Evolutionary conservation across 176 grass and related monocot species (phyloP), one percentile per base, ranked within the genome.

Genomic region (Avena sativa): DNA sequence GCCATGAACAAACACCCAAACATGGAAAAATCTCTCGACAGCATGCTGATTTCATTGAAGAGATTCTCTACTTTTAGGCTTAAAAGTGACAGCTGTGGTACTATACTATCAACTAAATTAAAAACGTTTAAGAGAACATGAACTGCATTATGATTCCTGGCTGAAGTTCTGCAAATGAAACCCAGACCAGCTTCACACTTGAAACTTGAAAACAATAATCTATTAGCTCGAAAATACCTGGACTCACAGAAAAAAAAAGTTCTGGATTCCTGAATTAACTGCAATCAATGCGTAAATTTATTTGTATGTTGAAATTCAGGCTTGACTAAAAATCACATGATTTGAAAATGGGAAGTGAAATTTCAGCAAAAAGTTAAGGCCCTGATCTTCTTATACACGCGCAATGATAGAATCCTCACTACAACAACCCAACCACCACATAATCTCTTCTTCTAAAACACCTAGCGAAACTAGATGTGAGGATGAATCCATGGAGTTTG

Each of bases 271-370:
- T 67, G 9, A 65, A 86, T 67, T 81, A 50, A 72, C 4, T 64
- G 2, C 20, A 17, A 59, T 71, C 34, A 17, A 72, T 50, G 21
- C 4, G 11, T 76, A 38, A 76, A 38, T 76, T 64, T 0, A 64
- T 82, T 66, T 13, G 10, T 83, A 46, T 64, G 15, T 47, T 83
- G 53, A 64, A 90, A 90, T 7, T 61, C 46, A 25, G 66, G 40
- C 83, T 79, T 34, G 17, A 15, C 3, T 32, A 34, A 5, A 50
- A 64, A 68, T 44, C 58, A 84, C 64, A 43, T 76, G 26, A 76
- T 84, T 59, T 65, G 71, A 74, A 13, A 65, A 62, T 30, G 20
- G 2, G 38, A 14, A 49, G 4, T 79, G 52, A 78, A 83, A 28
- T 72, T 26, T 46, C 55, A 66, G 13, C 49, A 14, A 82, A 89